These are phyloP conservation scores for Solanum acaule DNA, from an alignment of 257 asterid species.

Conservation along the genomic window DNA sequence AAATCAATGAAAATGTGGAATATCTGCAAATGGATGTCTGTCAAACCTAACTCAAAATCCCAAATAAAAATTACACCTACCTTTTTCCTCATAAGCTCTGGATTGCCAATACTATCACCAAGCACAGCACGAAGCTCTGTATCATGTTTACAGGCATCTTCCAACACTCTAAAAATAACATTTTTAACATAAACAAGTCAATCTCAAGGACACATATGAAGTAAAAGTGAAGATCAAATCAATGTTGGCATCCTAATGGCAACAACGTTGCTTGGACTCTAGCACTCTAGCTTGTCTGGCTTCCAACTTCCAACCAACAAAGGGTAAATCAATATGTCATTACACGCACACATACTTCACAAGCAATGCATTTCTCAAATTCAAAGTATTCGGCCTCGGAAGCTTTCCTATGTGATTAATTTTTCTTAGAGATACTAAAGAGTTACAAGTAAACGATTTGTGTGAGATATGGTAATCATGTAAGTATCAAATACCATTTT, in stretches of 20 bases:
- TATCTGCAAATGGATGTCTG: not conserved
- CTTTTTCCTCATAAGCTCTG: slow-evolving; percentile 82
- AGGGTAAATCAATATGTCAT: not conserved
- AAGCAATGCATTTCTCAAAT: not conserved
- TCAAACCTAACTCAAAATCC: not conserved
- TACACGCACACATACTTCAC: not conserved
- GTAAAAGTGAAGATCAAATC: not conserved
- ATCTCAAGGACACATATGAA: not conserved
- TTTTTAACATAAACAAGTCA: not conserved
- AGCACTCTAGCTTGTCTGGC: not conserved
- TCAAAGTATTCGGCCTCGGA: not conserved
- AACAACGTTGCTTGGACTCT: not conserved
- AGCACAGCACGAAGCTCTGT: slow-evolving; percentile 86
- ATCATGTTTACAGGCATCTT: slow-evolving; percentile 83
- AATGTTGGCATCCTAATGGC: not conserved
- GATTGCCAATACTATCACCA: slow-evolving; percentile 89
- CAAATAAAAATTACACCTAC: slow-evolving; percentile 17
- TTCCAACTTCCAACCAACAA: not conserved
- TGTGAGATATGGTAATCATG: not conserved
- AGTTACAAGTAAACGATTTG: not conserved
- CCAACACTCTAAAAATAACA: slow-evolving; percentile 55
- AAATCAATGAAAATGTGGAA: not conserved
- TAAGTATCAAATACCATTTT: not conserved
- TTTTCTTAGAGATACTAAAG: not conserved
- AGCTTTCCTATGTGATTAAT: not conserved